Evolutionary conservation across 1,284 basidiomycete species (phyloP), one percentile per base, ranked within the genome.

Genomic region (Psilocybe mexicana): DNA sequence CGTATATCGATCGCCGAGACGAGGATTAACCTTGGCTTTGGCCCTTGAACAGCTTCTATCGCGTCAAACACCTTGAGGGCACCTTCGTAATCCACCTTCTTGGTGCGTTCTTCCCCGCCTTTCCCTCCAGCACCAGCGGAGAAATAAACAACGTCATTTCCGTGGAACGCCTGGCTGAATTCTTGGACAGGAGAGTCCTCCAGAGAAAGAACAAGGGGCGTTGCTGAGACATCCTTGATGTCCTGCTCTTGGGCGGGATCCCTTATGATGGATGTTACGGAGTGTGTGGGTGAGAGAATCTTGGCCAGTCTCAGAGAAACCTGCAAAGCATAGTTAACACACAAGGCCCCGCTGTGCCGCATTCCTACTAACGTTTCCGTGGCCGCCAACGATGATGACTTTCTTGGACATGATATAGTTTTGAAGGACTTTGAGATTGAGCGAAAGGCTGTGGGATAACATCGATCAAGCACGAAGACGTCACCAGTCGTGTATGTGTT

Each of bases 91-190:
- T 53, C 52, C 3, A 53, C 52, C 33, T 53, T 53, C 26, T 77
- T 78, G 62, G 81, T 89, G 35, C 88, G 73, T 58, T 88, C 86
- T 10, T 77, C 72, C 0, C 83, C 78, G 64, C 86, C 88, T 65
- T 87, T 87, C 0, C 87, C 87, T 0, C 87, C 88, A 0, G 89
- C 86, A 1, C 90, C 90, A 1, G 87, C 87, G 18, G 81, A 74
- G 66, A 87, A 91, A 61, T 89, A 79, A 11, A 92, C 82, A 28
- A 84, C 76, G 47, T 82, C 74, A n/a, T 76, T 70, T 2, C 76
- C 76, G 28, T 74, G 63, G 61, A 92, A 84, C 1, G 79, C 76
- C 1, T 73, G 61, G 1, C 77, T 76, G 60, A 90, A 79, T 3
- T 83, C 78, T 1, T 72, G 58, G 0, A 78, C 74, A 0, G 82